Conservation (phyloP, 352 stramenopile genomes). For the Phytopythium sindhum region DNA sequence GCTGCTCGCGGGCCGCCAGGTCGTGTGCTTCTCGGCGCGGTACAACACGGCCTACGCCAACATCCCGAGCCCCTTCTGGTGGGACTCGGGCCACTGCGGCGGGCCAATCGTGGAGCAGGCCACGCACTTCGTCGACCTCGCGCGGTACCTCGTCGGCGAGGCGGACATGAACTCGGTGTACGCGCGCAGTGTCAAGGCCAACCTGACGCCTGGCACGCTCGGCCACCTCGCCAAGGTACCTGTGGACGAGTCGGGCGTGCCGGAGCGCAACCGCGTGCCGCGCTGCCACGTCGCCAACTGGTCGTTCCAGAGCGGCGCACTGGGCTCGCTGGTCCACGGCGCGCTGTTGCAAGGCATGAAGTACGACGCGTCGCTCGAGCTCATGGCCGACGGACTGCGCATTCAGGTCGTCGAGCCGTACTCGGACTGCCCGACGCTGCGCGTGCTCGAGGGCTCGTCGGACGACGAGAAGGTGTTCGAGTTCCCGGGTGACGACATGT, state of each 20-base stretch:
- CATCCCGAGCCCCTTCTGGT: conserved; percentile 41
- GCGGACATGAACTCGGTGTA: conserved; percentile 34
- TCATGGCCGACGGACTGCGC: conserved; percentile 33
- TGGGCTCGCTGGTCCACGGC: conserved; percentile 30
- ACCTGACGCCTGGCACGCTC: conserved; percentile 22
- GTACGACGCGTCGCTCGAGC: conserved; percentile 32
- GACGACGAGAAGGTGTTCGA: conserved; percentile 28
- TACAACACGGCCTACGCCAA: conserved; percentile 35
- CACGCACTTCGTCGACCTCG: conserved; percentile 36
- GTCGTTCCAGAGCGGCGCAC: conserved; percentile 29
- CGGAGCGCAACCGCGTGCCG: conserved; percentile 26
- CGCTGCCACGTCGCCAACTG: conserved; percentile 33
- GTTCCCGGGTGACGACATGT: conserved; percentile 38
- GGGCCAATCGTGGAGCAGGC: conserved; percentile 38
- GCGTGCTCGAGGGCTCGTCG: conserved; percentile 21
- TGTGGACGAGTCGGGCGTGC: conserved; percentile 21
- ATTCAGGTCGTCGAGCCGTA: conserved; percentile 34
- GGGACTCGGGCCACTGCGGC: conserved; percentile 32
- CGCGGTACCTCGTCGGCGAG: conserved; percentile 32
- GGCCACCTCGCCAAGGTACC: conserved; percentile 33
- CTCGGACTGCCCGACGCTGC: conserved; percentile 32
- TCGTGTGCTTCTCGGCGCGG: conserved; percentile 30
- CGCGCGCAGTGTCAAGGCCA: conserved; percentile 39
- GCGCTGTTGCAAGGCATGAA: conserved; percentile 27
- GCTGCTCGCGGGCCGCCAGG: conserved; percentile 24